phyloP scores from a whole-genome alignment of 2,329 filamentous ascomycete genomes.

The Monascus ruber region DNA sequence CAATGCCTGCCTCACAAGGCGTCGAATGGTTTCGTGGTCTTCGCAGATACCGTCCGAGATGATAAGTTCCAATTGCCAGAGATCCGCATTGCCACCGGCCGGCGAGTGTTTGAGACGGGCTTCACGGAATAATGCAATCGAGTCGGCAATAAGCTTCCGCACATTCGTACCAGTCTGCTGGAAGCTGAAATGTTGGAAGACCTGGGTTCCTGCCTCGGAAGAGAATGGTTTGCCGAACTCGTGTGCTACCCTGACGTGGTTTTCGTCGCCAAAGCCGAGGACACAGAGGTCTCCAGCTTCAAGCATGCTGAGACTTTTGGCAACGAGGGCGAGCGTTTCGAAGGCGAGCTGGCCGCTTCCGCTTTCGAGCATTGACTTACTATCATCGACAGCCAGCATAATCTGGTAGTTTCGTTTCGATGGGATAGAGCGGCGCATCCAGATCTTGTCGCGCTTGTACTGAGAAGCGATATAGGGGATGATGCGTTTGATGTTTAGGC shows the following conservation, averaged over 20 bases:
- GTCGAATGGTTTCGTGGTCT: constrained; percentile 70
- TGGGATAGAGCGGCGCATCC: constrained; percentile 88
- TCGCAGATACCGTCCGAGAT: constrained; percentile 91
- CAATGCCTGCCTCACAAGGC: constrained; percentile 73
- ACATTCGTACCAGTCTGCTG: constrained; percentile 80
- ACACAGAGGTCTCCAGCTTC: constrained; percentile 91
- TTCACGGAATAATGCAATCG: constrained; percentile 68
- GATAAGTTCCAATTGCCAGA: constrained; percentile 92
- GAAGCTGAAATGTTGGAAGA: constrained; percentile 78
- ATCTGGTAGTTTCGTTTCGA: constrained; percentile 95
- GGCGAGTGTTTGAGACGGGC: constrained; percentile 53
- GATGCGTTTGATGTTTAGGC: constrained; percentile 98
- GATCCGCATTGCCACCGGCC: constrained; percentile 49
- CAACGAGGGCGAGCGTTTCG: constrained; percentile 86
- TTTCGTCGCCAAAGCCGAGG: constrained; percentile 68
- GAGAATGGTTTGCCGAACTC: constrained; percentile 73
- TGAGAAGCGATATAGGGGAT: constrained; percentile 97
- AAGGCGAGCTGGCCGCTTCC: constrained; percentile 71
- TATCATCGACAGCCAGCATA: constrained; percentile 93
- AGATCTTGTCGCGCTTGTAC: constrained; percentile 99
- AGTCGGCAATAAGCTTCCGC: constrained; percentile 61
- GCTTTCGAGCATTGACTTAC: constrained; percentile 80
- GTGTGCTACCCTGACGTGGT: constrained; percentile 69
- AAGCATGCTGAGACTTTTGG: constrained; percentile 76
- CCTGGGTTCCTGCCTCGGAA: constrained; percentile 67